phyloP scores from a whole-genome alignment of 169 alveolate species.

The Babesia caballi region DNA sequence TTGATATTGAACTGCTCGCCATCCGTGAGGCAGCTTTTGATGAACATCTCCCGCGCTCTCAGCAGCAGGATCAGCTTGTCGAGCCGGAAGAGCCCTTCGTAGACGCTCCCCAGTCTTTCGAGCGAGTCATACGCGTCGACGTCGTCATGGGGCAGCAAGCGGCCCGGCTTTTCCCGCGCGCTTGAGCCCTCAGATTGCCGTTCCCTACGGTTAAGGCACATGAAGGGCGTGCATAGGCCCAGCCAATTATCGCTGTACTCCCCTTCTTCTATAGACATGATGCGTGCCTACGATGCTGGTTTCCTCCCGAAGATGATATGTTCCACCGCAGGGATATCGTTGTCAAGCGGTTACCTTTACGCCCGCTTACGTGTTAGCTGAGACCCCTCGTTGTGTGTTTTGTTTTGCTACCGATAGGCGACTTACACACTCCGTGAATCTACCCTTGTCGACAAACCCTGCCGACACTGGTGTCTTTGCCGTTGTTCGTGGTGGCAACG shows the following conservation, averaged over 20 bases:
- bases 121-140: conserved; percentile 10
- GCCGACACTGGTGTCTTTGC: too few species aligned
- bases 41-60: conserved; percentile 1
- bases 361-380: too few species aligned
- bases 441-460: too few species aligned
- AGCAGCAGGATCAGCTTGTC: conserved; percentile 4
- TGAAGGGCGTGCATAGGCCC: conserved; percentile 31
- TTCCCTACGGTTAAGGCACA: conserved; percentile 16
- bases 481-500: too few species aligned
- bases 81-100: conserved; percentile 20
- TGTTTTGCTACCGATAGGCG: too few species aligned
- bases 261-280: background rate
- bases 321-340: too few species aligned
- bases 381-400: too few species aligned
- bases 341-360: too few species aligned
- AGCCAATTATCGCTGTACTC: conserved; percentile 9
- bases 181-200: background rate
- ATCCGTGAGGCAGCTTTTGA: conserved; percentile 16
- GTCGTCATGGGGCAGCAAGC: background rate
- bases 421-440: too few species aligned
- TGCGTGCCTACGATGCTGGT: too few species aligned
- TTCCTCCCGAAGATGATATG: too few species aligned
- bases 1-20: conserved; percentile 22
- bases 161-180: background rate
- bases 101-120: conserved; percentile 2